These are phyloP conservation scores for Leucoagaricus sp. DNA, from an alignment of 1,284 basidiomycete genomes.

Conservation along the genomic window DNA sequence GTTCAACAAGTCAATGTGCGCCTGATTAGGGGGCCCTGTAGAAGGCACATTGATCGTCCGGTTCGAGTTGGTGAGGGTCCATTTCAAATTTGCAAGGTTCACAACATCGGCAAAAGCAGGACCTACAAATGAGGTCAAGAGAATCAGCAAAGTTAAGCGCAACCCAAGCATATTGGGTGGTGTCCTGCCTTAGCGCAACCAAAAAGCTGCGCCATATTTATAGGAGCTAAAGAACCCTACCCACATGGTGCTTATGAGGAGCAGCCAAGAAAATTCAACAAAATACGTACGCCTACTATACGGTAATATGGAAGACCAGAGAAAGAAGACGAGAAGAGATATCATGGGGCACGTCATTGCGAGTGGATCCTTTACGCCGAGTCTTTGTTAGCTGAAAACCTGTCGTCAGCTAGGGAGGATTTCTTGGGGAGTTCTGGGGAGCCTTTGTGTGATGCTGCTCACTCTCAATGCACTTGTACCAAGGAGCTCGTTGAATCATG, in stretches of 20 bases:
- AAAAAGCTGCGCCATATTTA: not conserved
- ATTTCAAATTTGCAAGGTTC: slow-evolving; percentile 31
- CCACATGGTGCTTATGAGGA: not conserved
- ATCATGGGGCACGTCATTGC: not conserved
- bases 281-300: not conserved
- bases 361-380: too few species aligned
- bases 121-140: not conserved
- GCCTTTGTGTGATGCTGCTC: not conserved
- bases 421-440: too few species aligned
- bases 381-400: too few species aligned
- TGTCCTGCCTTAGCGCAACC: not conserved
- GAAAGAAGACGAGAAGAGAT: slow-evolving; percentile 2
- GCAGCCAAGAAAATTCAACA: not conserved
- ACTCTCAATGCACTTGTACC: too few species aligned
- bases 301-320: not conserved
- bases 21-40: slow-evolving; percentile 49
- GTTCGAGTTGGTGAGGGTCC: slow-evolving; percentile 56
- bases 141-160: not conserved
- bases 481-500: too few species aligned
- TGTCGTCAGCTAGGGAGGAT: too few species aligned
- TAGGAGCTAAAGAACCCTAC: not conserved
- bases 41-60: slow-evolving; percentile 55
- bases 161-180: not conserved
- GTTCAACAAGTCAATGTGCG: slow-evolving; percentile 52
- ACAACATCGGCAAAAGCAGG: slow-evolving; percentile 3